Base-by-base conservation (phyloP, 768 basidiomycete genomes). In the Rhodocollybia butyracea region DNA sequence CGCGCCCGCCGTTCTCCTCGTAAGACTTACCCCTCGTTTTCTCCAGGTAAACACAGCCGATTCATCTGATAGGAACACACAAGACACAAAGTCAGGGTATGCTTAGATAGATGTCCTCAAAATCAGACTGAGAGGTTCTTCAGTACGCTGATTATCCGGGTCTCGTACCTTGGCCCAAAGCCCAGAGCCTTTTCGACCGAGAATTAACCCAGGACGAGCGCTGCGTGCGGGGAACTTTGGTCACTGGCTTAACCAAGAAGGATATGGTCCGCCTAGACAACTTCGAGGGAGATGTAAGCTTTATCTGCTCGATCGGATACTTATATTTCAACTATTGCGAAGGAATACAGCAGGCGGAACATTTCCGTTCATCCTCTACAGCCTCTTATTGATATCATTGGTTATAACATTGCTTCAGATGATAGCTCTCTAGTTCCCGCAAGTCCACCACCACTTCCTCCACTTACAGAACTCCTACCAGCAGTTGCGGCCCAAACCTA, bases 131-230 rank as follows among this genome's bases (percentile, higher is more conserved):
- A 31, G 3, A 13, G 5, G 24, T 15, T 43, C 36, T n/a, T 30
- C 55, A 89, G 86, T 55, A 63, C 40, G 84, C 76, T 40, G 92
- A 94, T 64, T 98, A 96, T 64, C 95, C 95, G 0, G 95, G 86
- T 0, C 77, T 97, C 24, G 65, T 96, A 11, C 83, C 89, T 1
- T 80, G 79, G 52, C 68, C 72, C 3, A 70, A 73, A 55, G 82
- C 83, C 39, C 64, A 71, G 38, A 60, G 57, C 1, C 65, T 89
- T 11, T 77, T 87, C 34, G 64, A 74, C 3, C 69, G 71, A 11
- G 76, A 82, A 6, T 71, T 91, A n/a, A 64, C 65, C 2, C 66
- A 60, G 1, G 86, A 89, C 47, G 89, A 94, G 46, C 76, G 75
- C 42, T 82, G 75, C 19, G 92, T 96, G 0, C 79, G 87, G 43